Conservation (phyloP, 2,329 filamentous ascomycete species). For the Xylaria sp. region DNA sequence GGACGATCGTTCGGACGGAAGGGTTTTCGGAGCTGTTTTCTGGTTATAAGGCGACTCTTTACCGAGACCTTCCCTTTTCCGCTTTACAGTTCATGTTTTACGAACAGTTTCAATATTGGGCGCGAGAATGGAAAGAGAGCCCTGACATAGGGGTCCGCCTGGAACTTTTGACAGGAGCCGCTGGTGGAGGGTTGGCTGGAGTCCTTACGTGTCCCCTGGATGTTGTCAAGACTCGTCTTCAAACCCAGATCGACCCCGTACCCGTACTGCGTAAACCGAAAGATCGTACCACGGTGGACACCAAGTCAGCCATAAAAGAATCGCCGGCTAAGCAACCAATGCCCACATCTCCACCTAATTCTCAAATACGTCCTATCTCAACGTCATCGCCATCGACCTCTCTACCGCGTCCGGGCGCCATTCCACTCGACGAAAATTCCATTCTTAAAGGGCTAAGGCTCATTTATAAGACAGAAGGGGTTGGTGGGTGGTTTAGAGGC, state of each 20-base stretch:
- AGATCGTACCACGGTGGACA: constrained; percentile 42
- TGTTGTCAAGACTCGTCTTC: constrained; percentile 95
- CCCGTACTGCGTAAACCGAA: constrained; percentile 46
- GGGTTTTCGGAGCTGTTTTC: constrained; percentile 89
- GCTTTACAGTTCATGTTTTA: constrained; percentile 98
- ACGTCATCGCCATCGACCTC: constrained; percentile 90
- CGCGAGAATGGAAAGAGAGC: constrained; percentile 80
- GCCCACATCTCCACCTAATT: constrained; percentile 51
- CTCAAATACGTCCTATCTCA: constrained; percentile 80
- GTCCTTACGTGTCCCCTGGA: constrained; percentile 96
- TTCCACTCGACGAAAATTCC: constrained; percentile 87
- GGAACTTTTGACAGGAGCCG: constrained; percentile 89
- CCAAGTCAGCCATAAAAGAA: constrained; percentile 44
- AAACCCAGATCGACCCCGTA: constrained; percentile 79
- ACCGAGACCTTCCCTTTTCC: constrained; percentile 93
- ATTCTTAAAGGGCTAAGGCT: constrained; percentile 84
- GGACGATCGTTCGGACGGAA: constrained; percentile 85
- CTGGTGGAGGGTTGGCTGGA: constrained; percentile 90
- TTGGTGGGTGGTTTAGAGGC: constrained; percentile 92
- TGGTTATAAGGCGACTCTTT: constrained; percentile 96
- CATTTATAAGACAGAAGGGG: constrained; percentile 90
- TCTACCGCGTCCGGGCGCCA: constrained; percentile 79
- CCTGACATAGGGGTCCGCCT: constrained; percentile 86
- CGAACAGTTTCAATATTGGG: constrained; percentile 89
- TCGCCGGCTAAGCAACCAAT: constrained; percentile 43